Evolutionary conservation across 164 flowering plant genomes (phyloP).

Genomic region (grape (Vitis vinifera)): ASM3070453v1 NC_081818.1:5811001-5811500

Average conservation of each 20-base stretch:
- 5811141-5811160: constrained; percentile 17
- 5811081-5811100: constrained; percentile 15
- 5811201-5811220: constrained; percentile 36
- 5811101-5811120: constrained; percentile 11
- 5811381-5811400: constrained; percentile 25
- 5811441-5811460: constrained; percentile 51
- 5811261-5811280: constrained; percentile 27
- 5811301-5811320: constrained; percentile 29
- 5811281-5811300: constrained; percentile 25
- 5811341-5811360: constrained; percentile 37
- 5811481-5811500: constrained; percentile 33
- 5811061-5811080: constrained; percentile 23
- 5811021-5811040: constrained; percentile 11
- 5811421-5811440: constrained; percentile 36
- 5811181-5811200: constrained; percentile 59
- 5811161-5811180: constrained; percentile 22
- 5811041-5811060: constrained; percentile 17
- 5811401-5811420: constrained; percentile 31
- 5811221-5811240: constrained; percentile 17
- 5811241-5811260: constrained; percentile 28
- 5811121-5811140: constrained; percentile 12
- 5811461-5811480: constrained; percentile 44
- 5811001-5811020: constrained; percentile 12
- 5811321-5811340: constrained; percentile 28
- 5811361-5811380: constrained; percentile 40